phyloP scores from a whole-genome alignment of 495 filamentous ascomycete genomes.

The Bathelium albidoporum region DNA sequence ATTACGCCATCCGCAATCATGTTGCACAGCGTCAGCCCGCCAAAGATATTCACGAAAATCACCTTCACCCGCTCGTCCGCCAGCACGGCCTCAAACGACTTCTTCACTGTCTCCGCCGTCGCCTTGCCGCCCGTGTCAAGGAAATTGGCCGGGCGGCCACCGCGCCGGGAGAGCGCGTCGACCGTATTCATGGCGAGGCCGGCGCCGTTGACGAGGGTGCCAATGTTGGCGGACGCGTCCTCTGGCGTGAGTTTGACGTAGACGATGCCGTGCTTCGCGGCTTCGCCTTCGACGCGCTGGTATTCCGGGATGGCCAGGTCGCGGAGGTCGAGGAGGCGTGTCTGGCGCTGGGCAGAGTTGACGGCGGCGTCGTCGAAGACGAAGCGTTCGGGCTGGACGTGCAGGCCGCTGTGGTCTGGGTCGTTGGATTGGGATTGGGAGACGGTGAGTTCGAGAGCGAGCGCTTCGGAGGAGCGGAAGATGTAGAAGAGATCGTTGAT shows the following conservation, averaged over 20 bases:
- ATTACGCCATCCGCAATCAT: conserved; percentile 85
- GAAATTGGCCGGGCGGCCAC: conserved; percentile 66
- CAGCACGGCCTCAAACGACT: conserved; percentile 62
- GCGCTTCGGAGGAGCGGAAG: not conserved
- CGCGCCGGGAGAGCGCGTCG: conserved; percentile 59
- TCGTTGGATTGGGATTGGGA: not conserved
- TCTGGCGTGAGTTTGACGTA: conserved; percentile 44
- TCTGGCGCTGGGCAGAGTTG: conserved; percentile 53
- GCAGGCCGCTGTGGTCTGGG: conserved; percentile 19
- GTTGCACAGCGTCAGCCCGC: conserved; percentile 70
- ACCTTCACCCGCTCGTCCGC: conserved; percentile 58
- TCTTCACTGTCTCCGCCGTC: conserved; percentile 71
- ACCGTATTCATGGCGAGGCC: conserved; percentile 90
- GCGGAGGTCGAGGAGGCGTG: conserved; percentile 50
- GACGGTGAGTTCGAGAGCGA: not conserved
- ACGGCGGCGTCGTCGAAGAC: conserved; percentile 74
- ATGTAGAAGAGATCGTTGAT: not conserved
- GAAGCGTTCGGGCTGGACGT: conserved; percentile 45
- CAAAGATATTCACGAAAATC: conserved; percentile 87
- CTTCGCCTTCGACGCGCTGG: conserved; percentile 51
- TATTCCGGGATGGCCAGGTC: conserved; percentile 35
- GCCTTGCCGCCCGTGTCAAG: conserved; percentile 87
- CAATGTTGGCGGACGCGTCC: conserved; percentile 43
- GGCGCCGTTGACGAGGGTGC: conserved; percentile 77
- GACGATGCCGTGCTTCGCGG: conserved; percentile 62